phyloP scores from a whole-genome alignment of 495 filamentous ascomycete genomes.

The Neurospora sp. region DNA sequence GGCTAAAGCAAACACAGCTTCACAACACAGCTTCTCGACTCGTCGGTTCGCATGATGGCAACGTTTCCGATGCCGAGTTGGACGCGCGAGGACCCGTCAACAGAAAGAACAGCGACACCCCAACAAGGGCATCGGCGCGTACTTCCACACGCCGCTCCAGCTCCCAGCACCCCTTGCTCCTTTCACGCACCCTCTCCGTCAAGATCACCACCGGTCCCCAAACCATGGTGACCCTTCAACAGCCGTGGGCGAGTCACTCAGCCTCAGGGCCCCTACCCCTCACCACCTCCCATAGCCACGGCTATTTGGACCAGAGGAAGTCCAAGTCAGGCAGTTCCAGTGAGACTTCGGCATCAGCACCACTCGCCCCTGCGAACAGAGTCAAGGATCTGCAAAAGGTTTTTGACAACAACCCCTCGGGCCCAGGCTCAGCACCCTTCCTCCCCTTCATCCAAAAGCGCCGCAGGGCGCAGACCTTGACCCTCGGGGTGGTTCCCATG shows the following conservation, averaged over 20 bases:
- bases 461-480: not conserved
- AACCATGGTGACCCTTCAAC: not conserved
- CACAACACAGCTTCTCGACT: not conserved
- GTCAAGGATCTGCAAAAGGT: not conserved
- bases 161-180: conserved; percentile 2
- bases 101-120: not conserved
- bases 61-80: not conserved
- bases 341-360: not conserved
- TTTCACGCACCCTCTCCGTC: conserved; percentile 8
- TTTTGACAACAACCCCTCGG: not conserved
- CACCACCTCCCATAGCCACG: not conserved
- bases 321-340: not conserved
- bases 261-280: not conserved
- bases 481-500: not conserved
- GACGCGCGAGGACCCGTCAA: not conserved
- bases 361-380: not conserved
- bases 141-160: not conserved
- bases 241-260: not conserved
- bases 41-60: not conserved
- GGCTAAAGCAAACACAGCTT: not conserved
- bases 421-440: not conserved
- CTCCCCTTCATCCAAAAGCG: conserved; percentile 6
- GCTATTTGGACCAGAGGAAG: not conserved
- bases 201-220: conserved; percentile 7
- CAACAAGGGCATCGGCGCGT: not conserved